These are phyloP conservation scores for Cotoneaster glaucophyllus DNA, from an alignment of 306 rosid genomes.

Conservation along the genomic window DNA sequence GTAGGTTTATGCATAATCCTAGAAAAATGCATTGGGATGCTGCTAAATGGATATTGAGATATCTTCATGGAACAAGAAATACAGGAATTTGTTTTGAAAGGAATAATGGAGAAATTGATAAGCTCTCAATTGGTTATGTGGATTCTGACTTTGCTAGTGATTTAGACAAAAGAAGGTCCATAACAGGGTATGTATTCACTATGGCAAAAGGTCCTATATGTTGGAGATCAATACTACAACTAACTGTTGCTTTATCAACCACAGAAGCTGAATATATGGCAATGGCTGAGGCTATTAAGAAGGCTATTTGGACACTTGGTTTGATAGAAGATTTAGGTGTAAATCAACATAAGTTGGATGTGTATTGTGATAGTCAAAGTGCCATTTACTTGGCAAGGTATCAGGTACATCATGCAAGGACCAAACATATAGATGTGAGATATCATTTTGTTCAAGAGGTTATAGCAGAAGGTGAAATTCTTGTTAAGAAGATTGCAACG, in stretches of 20 bases:
- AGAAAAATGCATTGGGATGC: no score
- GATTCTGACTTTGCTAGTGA: no score
- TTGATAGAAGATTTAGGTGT: neutral
- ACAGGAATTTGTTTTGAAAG: no score
- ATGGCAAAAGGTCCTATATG: neutral
- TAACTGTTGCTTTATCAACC: neutral
- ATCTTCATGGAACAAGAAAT: no score
- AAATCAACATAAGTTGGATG: neutral
- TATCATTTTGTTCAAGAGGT: neutral
- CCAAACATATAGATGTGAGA: neutral
- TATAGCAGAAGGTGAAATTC: neutral
- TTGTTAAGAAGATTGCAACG: neutral
- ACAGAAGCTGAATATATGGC: neutral
- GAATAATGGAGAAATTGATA: no score
- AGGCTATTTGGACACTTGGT: neutral
- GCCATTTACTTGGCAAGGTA: neutral
- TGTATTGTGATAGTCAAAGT: neutral
- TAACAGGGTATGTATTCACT: no score
- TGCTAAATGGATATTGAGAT: no score
- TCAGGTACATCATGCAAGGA: neutral
- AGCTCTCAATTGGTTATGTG: no score
- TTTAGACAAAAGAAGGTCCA: no score
- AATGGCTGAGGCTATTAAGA: neutral
- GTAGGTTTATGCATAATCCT: no score
- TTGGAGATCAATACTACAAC: neutral